Evolutionary conservation across 805 yeast species (phyloP).

Genomic region (Cyberlindnera mycetangii): DNA sequence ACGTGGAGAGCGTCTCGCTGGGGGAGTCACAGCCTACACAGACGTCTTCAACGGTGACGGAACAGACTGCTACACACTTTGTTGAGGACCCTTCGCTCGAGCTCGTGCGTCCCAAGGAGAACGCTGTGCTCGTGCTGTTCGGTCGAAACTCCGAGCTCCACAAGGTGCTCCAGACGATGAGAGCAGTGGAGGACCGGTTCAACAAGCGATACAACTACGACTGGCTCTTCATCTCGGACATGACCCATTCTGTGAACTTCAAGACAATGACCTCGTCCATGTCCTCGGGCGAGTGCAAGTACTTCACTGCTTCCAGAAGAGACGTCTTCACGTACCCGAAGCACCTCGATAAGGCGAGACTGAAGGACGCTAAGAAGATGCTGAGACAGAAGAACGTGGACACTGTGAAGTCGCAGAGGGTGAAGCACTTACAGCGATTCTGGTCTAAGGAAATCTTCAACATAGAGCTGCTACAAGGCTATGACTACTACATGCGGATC

Average conservation of each 20-base stretch:
- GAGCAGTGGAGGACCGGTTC: conserved; percentile 64
- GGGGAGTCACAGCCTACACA: background rate
- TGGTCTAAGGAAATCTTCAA: conserved; percentile 46
- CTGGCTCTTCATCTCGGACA: conserved; percentile 74
- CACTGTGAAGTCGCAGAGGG: conserved; percentile 52
- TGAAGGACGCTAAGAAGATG: conserved; percentile 32
- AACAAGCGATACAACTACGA: conserved; percentile 61
- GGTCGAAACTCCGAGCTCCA: conserved; percentile 64
- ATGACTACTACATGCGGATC: conserved; percentile 51
- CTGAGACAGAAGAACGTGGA: conserved; percentile 42
- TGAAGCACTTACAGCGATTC: conserved; percentile 54
- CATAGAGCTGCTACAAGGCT: conserved; percentile 39
- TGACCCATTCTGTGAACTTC: conserved; percentile 53
- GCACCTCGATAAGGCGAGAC: conserved; percentile 7
- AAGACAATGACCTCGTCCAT: conserved; percentile 38
- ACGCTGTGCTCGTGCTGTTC: conserved; percentile 63
- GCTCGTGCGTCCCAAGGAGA: conserved; percentile 32
- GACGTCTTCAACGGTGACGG: background rate
- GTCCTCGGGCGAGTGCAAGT: conserved; percentile 54
- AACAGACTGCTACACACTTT: conserved; percentile 2
- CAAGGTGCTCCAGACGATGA: conserved; percentile 52
- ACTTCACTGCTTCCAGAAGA: conserved; percentile 56
- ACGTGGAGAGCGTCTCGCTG: conserved; percentile 4
- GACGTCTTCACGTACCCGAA: conserved; percentile 39
- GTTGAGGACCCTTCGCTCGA: background rate